These are phyloP conservation scores for Fusarium mangiferae DNA, from an alignment of 2,329 filamentous ascomycete genomes.

Conservation along the genomic window DNA sequence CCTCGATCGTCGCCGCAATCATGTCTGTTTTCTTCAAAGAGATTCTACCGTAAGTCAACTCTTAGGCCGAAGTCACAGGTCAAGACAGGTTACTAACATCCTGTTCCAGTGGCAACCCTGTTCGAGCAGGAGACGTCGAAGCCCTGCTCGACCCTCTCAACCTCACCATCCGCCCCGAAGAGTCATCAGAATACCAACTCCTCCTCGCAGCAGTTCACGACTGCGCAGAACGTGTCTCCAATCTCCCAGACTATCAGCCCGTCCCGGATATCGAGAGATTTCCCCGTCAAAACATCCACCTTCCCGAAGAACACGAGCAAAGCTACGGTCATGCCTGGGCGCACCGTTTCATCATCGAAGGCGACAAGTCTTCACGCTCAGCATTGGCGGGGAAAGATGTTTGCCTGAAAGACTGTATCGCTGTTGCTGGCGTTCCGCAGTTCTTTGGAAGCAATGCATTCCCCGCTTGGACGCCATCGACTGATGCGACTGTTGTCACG, in stretches of 20 bases:
- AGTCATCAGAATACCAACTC: conserved; percentile 57
- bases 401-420: conserved; percentile 65
- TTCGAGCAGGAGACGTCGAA: conserved; percentile 53
- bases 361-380: conserved; percentile 44
- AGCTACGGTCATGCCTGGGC: conserved; percentile 61
- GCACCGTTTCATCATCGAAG: conserved; percentile 57
- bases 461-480: conserved; percentile 60
- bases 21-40: conserved; percentile 56
- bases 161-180: conserved; percentile 49
- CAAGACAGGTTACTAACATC: neutral
- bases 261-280: conserved; percentile 53
- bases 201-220: conserved; percentile 63
- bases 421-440: conserved; percentile 64
- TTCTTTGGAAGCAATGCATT: conserved; percentile 62
- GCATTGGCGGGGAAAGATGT: conserved; percentile 53
- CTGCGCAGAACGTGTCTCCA: conserved; percentile 56
- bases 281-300: conserved; percentile 56
- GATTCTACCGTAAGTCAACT: conserved; percentile 44
- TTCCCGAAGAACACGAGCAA: conserved; percentile 53
- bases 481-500: conserved; percentile 65
- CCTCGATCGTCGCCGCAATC: neutral
- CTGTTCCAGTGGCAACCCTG: conserved; percentile 50
- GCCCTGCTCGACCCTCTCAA: conserved; percentile 50
- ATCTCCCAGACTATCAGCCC: conserved; percentile 59
- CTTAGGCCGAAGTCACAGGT: too few relatives aligned